Conservation (phyloP, 1,139 yeast genomes). For the Yamadazyma dushanensis region DNA sequence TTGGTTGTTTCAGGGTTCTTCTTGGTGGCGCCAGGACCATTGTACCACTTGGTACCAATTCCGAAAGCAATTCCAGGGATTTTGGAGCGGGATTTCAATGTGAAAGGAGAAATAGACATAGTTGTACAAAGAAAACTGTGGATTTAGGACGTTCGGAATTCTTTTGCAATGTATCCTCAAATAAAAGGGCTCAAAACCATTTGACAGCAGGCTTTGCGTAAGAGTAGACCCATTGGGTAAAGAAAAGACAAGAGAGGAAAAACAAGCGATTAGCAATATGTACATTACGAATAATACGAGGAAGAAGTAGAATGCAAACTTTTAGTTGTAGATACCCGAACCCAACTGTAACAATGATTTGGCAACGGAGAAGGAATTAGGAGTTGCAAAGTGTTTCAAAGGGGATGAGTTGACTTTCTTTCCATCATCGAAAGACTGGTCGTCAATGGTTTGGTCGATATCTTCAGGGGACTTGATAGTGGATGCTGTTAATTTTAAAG, state of each 20-base stretch:
- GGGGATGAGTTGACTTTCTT: constrained; percentile 32
- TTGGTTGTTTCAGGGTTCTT: constrained; percentile 19
- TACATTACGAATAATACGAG: background rate
- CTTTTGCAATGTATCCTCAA: too few relatives aligned
- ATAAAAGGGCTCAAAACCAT: too few relatives aligned
- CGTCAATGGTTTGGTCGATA: constrained; percentile 39
- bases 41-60: constrained; percentile 39
- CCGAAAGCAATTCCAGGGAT: constrained; percentile 36
- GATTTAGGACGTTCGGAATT: too few relatives aligned
- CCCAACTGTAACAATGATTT: constrained; percentile 50
- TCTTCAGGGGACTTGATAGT: constrained; percentile 19
- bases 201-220: too few relatives aligned
- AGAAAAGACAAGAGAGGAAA: too few relatives aligned
- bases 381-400: constrained; percentile 45
- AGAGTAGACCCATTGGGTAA: too few relatives aligned
- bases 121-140: too few relatives aligned
- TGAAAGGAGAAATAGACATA: constrained; percentile 13
- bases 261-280: too few relatives aligned
- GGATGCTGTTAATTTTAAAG: constrained; percentile 35
- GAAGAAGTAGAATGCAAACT: background rate
- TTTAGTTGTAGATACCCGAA: constrained; percentile 17
- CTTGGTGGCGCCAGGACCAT: constrained; percentile 7
- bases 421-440: constrained; percentile 17
- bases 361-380: constrained; percentile 50
- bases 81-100: constrained; percentile 23